phyloP scores from a whole-genome alignment of 352 stramenopile genomes.

The Globisporangium acanthophoron region DNA sequence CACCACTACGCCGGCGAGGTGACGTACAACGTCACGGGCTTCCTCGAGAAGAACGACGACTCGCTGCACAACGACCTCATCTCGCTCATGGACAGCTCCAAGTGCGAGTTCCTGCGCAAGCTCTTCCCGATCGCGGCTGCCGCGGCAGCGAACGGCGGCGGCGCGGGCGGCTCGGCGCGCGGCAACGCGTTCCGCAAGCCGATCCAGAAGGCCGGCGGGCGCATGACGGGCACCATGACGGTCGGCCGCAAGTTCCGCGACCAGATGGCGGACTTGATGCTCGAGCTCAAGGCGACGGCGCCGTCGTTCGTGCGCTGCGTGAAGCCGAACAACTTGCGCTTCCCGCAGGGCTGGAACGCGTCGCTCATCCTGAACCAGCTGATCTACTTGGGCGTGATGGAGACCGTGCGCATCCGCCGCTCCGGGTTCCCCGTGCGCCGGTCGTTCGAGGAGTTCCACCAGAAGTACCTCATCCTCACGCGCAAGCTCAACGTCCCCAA shows the following conservation, averaged over 20 bases:
- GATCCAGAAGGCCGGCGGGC: constrained; percentile 72
- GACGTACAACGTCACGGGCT: constrained; percentile 94
- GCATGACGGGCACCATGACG: constrained; percentile 89
- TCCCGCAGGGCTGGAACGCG: constrained; percentile 84
- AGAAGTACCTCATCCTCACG: constrained; percentile 87
- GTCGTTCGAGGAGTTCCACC: constrained; percentile 80
- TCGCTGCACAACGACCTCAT: constrained; percentile 91
- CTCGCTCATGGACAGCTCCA: constrained; percentile 82
- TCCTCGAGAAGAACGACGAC: constrained; percentile 98
- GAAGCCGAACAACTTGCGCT: constrained; percentile 90
- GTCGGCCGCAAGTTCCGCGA: constrained; percentile 89
- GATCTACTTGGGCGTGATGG: constrained; percentile 88
- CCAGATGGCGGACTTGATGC: constrained; percentile 86
- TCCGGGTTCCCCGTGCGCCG: constrained; percentile 84
- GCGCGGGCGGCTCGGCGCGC: constrained; percentile 16
- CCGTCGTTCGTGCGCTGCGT: constrained; percentile 91
- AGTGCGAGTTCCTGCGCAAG: constrained; percentile 72
- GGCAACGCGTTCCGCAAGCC: constrained; percentile 56
- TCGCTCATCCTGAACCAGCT: constrained; percentile 85
- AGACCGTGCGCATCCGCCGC: constrained; percentile 86
- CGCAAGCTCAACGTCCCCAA: constrained; percentile 52
- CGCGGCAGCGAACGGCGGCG: constrained; percentile 16
- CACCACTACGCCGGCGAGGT: constrained; percentile 96
- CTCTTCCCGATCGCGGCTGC: constrained; percentile 59
- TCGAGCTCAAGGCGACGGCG: constrained; percentile 71